Evolutionary conservation across 306 rosid species (phyloP).

Genomic region (Pachyrhizus erosus): DNA sequence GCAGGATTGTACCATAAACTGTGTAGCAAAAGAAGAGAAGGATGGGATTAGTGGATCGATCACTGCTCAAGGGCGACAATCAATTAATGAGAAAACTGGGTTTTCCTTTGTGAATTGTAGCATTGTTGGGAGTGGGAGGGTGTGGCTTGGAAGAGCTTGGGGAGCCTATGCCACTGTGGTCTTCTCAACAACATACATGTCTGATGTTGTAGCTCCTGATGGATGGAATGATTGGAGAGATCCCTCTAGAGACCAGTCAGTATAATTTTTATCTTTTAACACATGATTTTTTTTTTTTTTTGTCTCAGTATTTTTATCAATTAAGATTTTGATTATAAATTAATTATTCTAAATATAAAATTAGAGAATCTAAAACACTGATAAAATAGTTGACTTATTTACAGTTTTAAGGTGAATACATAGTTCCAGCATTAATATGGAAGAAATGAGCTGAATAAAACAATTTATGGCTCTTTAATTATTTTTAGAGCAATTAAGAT

Average conservation of each 20-base stretch:
- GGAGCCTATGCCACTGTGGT: slow-evolving; percentile 68
- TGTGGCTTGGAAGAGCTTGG: slow-evolving; percentile 96
- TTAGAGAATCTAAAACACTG: no score
- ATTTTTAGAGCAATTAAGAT: no score
- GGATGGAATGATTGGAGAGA: slow-evolving; percentile 89
- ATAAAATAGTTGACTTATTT: no score
- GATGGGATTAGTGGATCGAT: slow-evolving; percentile 66
- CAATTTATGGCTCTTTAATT: no score
- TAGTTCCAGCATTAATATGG: no score
- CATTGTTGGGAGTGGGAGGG: slow-evolving; percentile 72
- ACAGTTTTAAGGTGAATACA: no score
- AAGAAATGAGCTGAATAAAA: no score
- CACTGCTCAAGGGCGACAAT: slow-evolving; percentile 74
- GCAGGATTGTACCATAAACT: slow-evolving; percentile 66
- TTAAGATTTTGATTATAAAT: no score
- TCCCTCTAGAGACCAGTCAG: slow-evolving; percentile 69
- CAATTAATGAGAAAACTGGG: slow-evolving; percentile 60
- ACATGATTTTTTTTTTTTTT: no score
- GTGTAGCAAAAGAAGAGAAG: slow-evolving; percentile 57
- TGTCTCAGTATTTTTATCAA: no score
- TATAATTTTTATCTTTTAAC: neutral
- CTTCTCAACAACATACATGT: slow-evolving; percentile 69
- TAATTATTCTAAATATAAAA: no score
- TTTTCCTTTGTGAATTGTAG: slow-evolving; percentile 83
- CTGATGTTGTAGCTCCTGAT: slow-evolving; percentile 60